These are phyloP conservation scores for Cercospora zeina DNA, from an alignment of 2,329 filamentous ascomycete species.

Conservation along the genomic window DNA sequence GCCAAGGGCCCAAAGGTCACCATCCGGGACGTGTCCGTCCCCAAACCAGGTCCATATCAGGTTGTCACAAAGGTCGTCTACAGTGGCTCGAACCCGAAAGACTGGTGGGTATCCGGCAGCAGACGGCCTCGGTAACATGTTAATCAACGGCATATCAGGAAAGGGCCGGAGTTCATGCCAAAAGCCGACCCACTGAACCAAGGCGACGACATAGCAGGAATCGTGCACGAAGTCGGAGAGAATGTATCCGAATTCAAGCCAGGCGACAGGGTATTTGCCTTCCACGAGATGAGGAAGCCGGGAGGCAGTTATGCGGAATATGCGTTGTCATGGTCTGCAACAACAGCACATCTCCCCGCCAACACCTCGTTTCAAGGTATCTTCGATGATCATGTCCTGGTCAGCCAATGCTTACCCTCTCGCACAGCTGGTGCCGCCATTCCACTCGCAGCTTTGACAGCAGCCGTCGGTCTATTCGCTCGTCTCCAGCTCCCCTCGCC, in stretches of 20 bases:
- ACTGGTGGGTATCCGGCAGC: conserved; percentile 31
- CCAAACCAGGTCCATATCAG: conserved; percentile 41
- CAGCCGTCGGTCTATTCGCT: conserved; percentile 49
- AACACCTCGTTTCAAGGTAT: conserved; percentile 54
- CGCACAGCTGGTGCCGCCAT: conserved; percentile 47
- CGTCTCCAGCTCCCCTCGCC: conserved; percentile 48
- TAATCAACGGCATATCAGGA: conserved; percentile 18
- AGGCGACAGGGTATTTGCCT: conserved; percentile 59
- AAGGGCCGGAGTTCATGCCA: conserved; percentile 25
- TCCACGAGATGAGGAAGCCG: conserved; percentile 54
- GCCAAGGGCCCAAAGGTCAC: conserved; percentile 40
- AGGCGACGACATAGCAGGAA: conserved; percentile 43
- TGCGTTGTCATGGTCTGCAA: conserved; percentile 56
- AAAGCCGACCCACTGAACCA: conserved; percentile 32
- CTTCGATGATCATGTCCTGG: neutral
- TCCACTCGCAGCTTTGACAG: conserved; percentile 50
- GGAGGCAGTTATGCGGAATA: conserved; percentile 63
- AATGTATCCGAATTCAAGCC: conserved; percentile 59
- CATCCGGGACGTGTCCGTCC: conserved; percentile 47
- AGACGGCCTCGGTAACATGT: neutral
- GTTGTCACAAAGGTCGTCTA: conserved; percentile 40
- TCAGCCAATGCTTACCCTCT: conserved; percentile 14
- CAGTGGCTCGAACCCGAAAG: conserved; percentile 40
- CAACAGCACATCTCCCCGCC: conserved; percentile 58
- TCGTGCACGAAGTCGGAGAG: conserved; percentile 56